Base-by-base conservation (phyloP, 2,329 filamentous ascomycete genomes). In the Colletotrichum orchidophilum region DNA sequence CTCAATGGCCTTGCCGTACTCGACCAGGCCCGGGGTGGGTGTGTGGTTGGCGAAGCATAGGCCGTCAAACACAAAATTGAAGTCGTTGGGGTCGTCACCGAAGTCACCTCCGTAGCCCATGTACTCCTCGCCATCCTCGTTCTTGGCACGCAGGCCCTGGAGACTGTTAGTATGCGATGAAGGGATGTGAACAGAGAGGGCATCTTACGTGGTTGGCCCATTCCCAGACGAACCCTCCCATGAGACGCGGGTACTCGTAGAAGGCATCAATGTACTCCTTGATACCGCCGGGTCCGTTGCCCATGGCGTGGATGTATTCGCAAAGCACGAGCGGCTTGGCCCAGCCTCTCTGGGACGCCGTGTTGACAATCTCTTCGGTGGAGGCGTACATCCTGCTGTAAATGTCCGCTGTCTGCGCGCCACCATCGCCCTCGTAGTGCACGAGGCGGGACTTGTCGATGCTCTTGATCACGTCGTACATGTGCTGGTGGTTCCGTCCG, bases 211-310 rank as follows among this genome's bases (percentile, higher is more conserved):
- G 88, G 69, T 90, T 91, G 0, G 85, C 86, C 89, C 89, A 91
- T 75, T 91, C 89, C 89, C 89, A 91, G 3, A 91, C 85, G 42
- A 88, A 90, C 0, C 91, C 92, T 5, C 92, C 91, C 80, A 93
- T 91, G 0, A 83, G 75, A 0, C 78, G 73, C 0, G 78, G 77
- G 33, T 83, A 85, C 53, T 86, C 84, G 75, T 90, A 88, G 78
- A 93, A 94, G 0, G 87, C 85, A 7, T 92, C 87, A 13, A 92
- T 82, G 72, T 94, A 94, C 71, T 93, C 91, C 71, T 90, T 86
- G 59, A 93, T 82, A 1, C 87, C 88, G 1, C 92, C 92, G 0
- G 91, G 92, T 0, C 91, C 92, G 69, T 93, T 94, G 0, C 92
- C 92, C 92, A 94, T 94, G 0, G 92, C 91, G 73, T 89, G 87